A percentile compares a stretch with the other conserved stretches of the same genome.
phyloP scores from a whole-genome alignment of 2,329 filamentous ascomycete species.

The Aureobasidium sp. region DNA sequence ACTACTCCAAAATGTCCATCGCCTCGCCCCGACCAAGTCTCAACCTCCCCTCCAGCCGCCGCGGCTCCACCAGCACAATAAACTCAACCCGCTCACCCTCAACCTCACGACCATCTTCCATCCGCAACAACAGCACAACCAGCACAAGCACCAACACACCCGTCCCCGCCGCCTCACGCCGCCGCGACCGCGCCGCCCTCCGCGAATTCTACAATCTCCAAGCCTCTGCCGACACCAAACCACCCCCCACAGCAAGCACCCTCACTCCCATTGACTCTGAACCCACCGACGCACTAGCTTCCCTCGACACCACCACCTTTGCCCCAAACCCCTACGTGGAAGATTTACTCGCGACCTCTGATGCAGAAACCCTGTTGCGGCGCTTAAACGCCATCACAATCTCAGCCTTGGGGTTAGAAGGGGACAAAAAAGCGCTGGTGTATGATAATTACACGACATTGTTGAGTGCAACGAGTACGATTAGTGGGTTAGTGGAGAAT shows the following conservation, averaged over 20 bases:
- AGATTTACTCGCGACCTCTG: constrained; percentile 40
- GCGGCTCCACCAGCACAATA: constrained; percentile 59
- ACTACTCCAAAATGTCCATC: constrained; percentile 27
- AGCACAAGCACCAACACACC: constrained; percentile 3
- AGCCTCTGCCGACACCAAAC: constrained; percentile 32
- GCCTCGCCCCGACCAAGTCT: constrained; percentile 54
- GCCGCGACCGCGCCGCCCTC: constrained; percentile 75
- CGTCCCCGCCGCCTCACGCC: constrained; percentile 20
- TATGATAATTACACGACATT: constrained; percentile 98
- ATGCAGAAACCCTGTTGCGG: background rate
- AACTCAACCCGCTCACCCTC: constrained; percentile 45
- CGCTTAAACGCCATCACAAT: background rate
- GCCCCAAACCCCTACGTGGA: constrained; percentile 63
- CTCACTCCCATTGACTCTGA: background rate
- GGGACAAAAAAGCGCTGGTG: constrained; percentile 92
- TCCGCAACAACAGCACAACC: background rate
- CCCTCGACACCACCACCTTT: constrained; percentile 45
- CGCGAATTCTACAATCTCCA: constrained; percentile 93
- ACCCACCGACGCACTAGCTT: background rate
- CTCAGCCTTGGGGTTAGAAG: constrained; percentile 60
- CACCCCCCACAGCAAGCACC: background rate
- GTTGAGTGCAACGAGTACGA: constrained; percentile 94
- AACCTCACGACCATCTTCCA: constrained; percentile 28
- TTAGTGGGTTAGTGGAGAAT: constrained; percentile 70
- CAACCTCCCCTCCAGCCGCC: constrained; percentile 58